Percentiles rank a stretch among this genome's conserved stretches.
Evolutionary conservation across 2,329 filamentous ascomycete genomes (phyloP).

Genomic region (Teratosphaeria epicoccoides): DNA sequence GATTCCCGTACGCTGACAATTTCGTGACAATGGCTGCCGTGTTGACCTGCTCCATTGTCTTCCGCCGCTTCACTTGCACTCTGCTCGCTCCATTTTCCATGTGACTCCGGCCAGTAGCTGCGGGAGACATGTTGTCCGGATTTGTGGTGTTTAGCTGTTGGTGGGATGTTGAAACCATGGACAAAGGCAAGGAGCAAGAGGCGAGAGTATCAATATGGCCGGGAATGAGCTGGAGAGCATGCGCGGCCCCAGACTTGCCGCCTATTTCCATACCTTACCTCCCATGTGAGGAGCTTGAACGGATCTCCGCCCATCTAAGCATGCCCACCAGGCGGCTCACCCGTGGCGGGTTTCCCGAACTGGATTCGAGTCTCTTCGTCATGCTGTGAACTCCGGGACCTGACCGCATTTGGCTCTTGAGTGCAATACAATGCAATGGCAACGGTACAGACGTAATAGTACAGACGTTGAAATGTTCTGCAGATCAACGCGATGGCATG

Average conservation of each 20-base stretch:
- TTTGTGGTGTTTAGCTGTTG: not conserved
- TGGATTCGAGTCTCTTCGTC: not conserved
- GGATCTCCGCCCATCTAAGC: not conserved
- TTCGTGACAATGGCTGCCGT: not conserved
- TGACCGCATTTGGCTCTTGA: no score
- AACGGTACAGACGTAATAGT: not conserved
- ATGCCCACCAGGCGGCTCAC: not conserved
- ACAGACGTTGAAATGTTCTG: not conserved
- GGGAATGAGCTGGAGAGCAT: not conserved
- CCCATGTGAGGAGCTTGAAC: not conserved
- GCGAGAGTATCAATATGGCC: not conserved
- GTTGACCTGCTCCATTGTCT: not conserved
- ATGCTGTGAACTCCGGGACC: no score
- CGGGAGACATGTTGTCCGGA: not conserved
- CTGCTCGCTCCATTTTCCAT: not conserved
- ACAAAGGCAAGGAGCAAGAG: no score
- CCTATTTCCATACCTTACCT: not conserved
- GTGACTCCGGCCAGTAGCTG: not conserved
- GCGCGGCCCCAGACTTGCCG: not conserved
- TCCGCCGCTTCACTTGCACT: not conserved
- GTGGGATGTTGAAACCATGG: no score
- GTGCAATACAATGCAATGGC: not conserved
- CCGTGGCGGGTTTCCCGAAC: not conserved
- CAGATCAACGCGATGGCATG: no score
- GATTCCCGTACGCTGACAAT: conserved; percentile 5